Evolutionary conservation across 2,329 filamentous ascomycete genomes (phyloP), one percentile per base, ranked within the genome.

Genomic region (Penicillium glabrum): DNA sequence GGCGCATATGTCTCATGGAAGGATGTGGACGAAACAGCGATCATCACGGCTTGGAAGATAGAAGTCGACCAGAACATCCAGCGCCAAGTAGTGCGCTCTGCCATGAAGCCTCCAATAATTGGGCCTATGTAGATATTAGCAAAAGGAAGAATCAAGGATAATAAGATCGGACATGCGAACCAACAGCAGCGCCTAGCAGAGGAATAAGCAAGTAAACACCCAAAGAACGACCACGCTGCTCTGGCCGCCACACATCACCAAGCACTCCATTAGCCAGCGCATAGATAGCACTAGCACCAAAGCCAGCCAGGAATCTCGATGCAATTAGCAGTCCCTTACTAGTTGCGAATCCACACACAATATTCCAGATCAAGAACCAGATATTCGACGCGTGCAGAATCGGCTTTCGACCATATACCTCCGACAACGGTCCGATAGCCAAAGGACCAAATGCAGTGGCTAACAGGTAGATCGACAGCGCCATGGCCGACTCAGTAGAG

Each of bases 1-100:
- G 86, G 84, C 0, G 80, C 80, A 68, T 87, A 88, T 0, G 85
- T 87, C 66, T 88, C 86, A 49, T 79, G 77, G 10, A 84, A 76
- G 52, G 84, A 80, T 67, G 83, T 81, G 55, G 88, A 72, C 2
- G 86, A 86, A 5, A 81, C 72, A n/a, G 78, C 61, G 64, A 87
- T 84, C 52, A 89, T 82, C 23, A 83, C 59, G 11, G 79, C 83
- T 53, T 83, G 83, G 58, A 79, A 78, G 56, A 89, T 85, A 1
- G 83, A 82, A 0, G 84, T 86, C 0, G 83, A 79, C 71, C 81
- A 88, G 41, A 66, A 66, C 37, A 62, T 63, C 65, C 62, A 67
- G 2, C 64, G 60, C 66, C 66, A 67, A 45, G 59, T 64, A 2
- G 61, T 61, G 46, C 51, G 72, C 61, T 84, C 73, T 1, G 83